Percentiles rank a stretch among this genome's conserved stretches.
Evolutionary conservation across 1,284 basidiomycete genomes (phyloP).

Genomic region (Trichosporon sp.): DNA sequence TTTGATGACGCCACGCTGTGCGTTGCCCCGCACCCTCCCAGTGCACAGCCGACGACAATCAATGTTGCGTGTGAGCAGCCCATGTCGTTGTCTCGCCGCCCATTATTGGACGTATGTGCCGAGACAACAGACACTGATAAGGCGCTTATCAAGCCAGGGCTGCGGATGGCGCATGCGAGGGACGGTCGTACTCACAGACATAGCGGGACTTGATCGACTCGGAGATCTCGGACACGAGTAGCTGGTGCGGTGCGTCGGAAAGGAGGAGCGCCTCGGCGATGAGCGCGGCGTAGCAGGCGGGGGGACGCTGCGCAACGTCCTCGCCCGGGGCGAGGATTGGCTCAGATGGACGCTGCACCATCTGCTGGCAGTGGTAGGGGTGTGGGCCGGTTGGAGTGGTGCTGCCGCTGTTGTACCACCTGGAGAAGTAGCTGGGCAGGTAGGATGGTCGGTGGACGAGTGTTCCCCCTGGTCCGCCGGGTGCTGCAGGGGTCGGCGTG

Average conservation of each 20-base stretch:
- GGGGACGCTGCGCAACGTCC: slow-evolving; percentile 47
- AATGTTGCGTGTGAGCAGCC: neutral
- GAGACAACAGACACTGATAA: neutral
- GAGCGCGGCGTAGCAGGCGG: slow-evolving; percentile 52
- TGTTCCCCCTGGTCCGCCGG: too few species aligned
- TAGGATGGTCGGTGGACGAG: neutral
- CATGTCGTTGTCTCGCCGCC: neutral
- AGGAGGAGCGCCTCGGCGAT: slow-evolving; percentile 54
- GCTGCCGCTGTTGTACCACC: slow-evolving; percentile 9
- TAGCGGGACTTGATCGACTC: slow-evolving; percentile 53
- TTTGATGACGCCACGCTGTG: neutral
- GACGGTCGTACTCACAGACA: slow-evolving; percentile 44
- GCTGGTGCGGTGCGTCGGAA: slow-evolving; percentile 49
- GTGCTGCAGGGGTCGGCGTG: neutral
- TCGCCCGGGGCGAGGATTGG: slow-evolving; percentile 53
- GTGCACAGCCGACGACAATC: too few species aligned
- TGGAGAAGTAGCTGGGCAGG: neutral
- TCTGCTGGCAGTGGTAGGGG: neutral
- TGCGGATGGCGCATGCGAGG: neutral
- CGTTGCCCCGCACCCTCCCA: too few species aligned
- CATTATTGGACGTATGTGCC: neutral
- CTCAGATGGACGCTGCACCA: slow-evolving; percentile 31
- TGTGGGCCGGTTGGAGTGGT: neutral
- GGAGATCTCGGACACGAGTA: slow-evolving; percentile 55
- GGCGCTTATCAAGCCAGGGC: slow-evolving; percentile 2